Conservation (phyloP, 371 early-diverging fungal genomes). For the Mortierella sp. region DNA sequence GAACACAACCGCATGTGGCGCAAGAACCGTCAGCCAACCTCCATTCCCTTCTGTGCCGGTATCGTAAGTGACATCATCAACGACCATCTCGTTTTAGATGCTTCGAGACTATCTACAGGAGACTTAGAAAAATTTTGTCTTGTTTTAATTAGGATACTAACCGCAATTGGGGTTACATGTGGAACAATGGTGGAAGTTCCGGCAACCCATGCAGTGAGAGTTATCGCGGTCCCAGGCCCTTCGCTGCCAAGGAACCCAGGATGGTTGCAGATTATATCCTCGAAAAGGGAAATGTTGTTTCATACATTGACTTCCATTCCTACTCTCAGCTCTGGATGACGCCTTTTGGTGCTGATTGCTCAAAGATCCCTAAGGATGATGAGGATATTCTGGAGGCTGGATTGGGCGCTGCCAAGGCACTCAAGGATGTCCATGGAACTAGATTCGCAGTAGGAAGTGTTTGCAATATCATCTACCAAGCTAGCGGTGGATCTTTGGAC, state of each 20-base stretch:
- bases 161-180: slow-evolving; percentile 60
- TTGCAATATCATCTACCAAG: slow-evolving; percentile 67
- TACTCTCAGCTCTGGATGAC: slow-evolving; percentile 69
- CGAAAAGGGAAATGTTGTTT: slow-evolving; percentile 38
- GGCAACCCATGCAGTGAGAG: slow-evolving; percentile 58
- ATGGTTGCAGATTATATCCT: slow-evolving; percentile 62
- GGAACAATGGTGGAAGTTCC: slow-evolving; percentile 51
- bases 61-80: slow-evolving; percentile 37
- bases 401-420: slow-evolving; percentile 59
- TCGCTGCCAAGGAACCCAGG: slow-evolving; percentile 58
- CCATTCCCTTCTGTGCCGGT: slow-evolving; percentile 56
- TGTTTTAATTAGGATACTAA: slow-evolving; percentile 36
- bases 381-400: slow-evolving; percentile 57
- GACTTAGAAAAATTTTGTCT: neutral
- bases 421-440: slow-evolving; percentile 63
- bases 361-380: slow-evolving; percentile 49
- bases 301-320: slow-evolving; percentile 69
- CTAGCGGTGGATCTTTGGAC: slow-evolving; percentile 58
- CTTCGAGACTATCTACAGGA: no score
- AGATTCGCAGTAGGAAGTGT: slow-evolving; percentile 65
- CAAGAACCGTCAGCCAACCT: slow-evolving; percentile 64
- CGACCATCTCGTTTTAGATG: neutral
- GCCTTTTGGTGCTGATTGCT: slow-evolving; percentile 59
- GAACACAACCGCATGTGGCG: slow-evolving; percentile 62
- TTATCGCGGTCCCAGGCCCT: slow-evolving; percentile 58